Percentiles rank a stretch among this genome's conserved stretches.
Conservation (phyloP, 371 early-diverging fungal species). For the Zychaea mexicana region DNA sequence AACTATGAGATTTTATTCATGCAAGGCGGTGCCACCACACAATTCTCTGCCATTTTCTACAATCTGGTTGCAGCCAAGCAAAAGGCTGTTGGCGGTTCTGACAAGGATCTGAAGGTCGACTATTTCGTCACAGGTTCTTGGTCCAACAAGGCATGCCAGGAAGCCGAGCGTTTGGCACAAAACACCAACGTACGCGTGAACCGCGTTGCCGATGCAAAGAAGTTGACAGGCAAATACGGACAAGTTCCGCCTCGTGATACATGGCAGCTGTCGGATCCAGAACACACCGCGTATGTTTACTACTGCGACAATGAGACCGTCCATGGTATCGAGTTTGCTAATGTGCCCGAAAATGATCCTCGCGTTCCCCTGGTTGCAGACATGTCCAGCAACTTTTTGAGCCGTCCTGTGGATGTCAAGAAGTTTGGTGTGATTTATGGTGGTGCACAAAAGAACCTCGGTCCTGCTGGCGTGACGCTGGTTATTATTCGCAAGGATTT, state of each 20-base stretch:
- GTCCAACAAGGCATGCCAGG: constrained; percentile 88
- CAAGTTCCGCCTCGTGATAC: constrained; percentile 34
- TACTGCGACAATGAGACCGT: constrained; percentile 98
- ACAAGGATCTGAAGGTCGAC: constrained; percentile 63
- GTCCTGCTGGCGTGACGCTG: constrained; percentile 93
- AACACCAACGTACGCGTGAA: constrained; percentile 55
- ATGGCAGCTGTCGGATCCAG: constrained; percentile 75
- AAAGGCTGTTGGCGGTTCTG: constrained; percentile 45
- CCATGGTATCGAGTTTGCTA: constrained; percentile 89
- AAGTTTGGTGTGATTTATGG: constrained; percentile 90
- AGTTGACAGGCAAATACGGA: constrained; percentile 51
- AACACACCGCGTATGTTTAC: constrained; percentile 82
- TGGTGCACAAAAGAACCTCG: constrained; percentile 98
- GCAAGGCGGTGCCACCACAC: constrained; percentile 95
- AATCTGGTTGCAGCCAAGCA: constrained; percentile 81
- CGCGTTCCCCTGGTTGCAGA: constrained; percentile 90
- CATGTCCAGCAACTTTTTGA: constrained; percentile 93
- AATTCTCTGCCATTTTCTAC: constrained; percentile 88
- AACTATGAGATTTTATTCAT: constrained; percentile 90
- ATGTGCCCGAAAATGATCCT: constrained; percentile 59
- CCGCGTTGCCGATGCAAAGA: constrained; percentile 64
- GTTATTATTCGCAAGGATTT: constrained; percentile 92
- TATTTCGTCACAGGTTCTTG: constrained; percentile 94
- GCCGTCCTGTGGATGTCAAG: constrained; percentile 81
- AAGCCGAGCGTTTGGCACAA: constrained; percentile 79